These are phyloP conservation scores for Neurospora sp. DNA, from an alignment of 495 filamentous ascomycete species.

Conservation along the genomic window DNA sequence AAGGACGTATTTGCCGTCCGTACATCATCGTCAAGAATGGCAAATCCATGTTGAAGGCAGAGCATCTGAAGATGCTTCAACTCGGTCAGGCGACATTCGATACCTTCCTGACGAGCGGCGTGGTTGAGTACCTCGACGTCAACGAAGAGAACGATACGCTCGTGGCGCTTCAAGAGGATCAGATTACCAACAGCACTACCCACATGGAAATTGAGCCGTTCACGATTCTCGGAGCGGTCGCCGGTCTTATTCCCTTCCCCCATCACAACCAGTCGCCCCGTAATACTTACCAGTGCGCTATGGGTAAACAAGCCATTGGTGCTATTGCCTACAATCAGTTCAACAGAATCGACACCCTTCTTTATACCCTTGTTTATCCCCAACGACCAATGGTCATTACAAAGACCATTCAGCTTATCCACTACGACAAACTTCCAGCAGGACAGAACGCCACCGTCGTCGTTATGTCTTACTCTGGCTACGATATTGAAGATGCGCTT, in stretches of 20 bases:
- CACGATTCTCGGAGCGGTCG: conserved; percentile 94
- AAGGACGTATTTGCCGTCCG: conserved; percentile 89
- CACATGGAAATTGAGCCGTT: conserved; percentile 98
- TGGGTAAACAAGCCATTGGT: conserved; percentile 99
- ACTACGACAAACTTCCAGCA: conserved; percentile 94
- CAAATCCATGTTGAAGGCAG: conserved; percentile 63
- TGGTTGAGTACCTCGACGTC: conserved; percentile 94
- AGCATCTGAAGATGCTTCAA: conserved; percentile 67
- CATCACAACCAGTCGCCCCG: conserved; percentile 98
- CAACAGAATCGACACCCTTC: conserved; percentile 84
- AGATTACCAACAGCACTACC: conserved; percentile 70
- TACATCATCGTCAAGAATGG: conserved; percentile 88
- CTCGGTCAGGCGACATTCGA: conserved; percentile 79
- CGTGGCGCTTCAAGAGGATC: conserved; percentile 78
- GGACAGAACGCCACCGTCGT: conserved; percentile 95
- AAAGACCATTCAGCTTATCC: conserved; percentile 88
- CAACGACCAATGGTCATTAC: conserved; percentile 97
- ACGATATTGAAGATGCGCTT: conserved; percentile 98
- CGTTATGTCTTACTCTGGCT: conserved; percentile 98
- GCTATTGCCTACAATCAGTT: conserved; percentile 97
- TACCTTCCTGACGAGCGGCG: conserved; percentile 76
- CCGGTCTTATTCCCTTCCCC: conserved; percentile 92
- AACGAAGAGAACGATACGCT: conserved; percentile 97
- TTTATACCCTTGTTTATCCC: conserved; percentile 95
- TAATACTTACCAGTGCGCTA: conserved; percentile 99